Conservation (phyloP, 208 protist species). For the Leishmania braziliensis region DNA sequence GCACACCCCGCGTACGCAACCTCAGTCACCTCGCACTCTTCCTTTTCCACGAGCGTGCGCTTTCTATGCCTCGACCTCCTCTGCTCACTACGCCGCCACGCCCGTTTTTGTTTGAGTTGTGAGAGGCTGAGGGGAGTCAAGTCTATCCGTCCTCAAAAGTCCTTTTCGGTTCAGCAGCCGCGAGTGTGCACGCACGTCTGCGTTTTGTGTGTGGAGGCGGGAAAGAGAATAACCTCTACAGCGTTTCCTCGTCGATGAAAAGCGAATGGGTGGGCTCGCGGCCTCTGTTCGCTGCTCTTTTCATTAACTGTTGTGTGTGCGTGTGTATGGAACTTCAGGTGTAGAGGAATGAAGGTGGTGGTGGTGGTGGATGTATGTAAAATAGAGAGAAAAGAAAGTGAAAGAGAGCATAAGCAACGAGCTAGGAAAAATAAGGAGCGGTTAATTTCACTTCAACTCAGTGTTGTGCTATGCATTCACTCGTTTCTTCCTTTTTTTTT, state of each 20-base stretch:
- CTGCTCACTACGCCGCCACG: neutral
- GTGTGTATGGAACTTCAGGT: neutral
- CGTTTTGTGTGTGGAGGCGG: neutral
- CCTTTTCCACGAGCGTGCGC: neutral
- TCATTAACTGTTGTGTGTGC: neutral
- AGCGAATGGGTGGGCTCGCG: neutral
- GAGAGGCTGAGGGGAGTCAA: too few species aligned
- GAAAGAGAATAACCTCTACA: neutral
- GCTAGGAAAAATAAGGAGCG: too few species aligned
- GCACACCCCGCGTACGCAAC: neutral
- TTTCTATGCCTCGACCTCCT: neutral
- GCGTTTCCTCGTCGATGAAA: neutral
- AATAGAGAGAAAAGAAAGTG: neutral
- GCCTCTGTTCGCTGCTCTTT: neutral
- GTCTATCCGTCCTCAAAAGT: too few species aligned
- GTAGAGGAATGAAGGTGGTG: neutral
- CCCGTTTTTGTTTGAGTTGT: neutral
- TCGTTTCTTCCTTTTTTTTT: neutral
- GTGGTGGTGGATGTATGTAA: neutral
- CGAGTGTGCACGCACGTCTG: neutral
- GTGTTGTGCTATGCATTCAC: neutral
- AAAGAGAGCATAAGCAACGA: neutral
- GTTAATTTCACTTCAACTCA: neutral
- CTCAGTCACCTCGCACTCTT: neutral
- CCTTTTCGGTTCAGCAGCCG: neutral